A percentile compares a stretch with the other conserved stretches of the same genome.
Conservation (phyloP, 768 basidiomycete species). For the Leccinellum rugosiceps region DNA sequence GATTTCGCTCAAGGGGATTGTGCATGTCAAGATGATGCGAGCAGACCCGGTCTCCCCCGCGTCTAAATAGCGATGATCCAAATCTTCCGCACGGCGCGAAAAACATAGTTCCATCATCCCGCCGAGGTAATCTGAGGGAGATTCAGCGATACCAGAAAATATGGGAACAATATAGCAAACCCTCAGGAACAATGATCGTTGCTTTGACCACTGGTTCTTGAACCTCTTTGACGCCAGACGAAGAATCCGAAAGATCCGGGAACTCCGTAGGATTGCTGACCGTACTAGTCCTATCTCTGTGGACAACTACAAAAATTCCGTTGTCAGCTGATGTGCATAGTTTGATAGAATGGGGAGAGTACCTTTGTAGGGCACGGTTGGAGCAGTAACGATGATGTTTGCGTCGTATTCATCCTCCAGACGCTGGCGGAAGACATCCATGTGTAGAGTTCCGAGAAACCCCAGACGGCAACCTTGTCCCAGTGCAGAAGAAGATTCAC, state of each 20-base stretch:
- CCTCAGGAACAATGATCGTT: slow-evolving; percentile 92
- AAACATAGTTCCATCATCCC: slow-evolving; percentile 96
- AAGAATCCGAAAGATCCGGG: slow-evolving; percentile 70
- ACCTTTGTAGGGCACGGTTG: slow-evolving; percentile 94
- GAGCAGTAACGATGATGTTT: slow-evolving; percentile 92
- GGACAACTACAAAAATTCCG: slow-evolving; percentile 55
- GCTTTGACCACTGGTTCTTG: slow-evolving; percentile 94
- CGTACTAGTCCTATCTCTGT: slow-evolving; percentile 55
- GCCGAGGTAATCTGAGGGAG: slow-evolving; percentile 75
- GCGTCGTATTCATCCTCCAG: slow-evolving; percentile 96
- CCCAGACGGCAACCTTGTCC: slow-evolving; percentile 95
- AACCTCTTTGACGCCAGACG: slow-evolving; percentile 63
- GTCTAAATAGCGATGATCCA: slow-evolving; percentile 85
- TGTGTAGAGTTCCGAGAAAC: slow-evolving; percentile 92
- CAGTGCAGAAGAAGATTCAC: slow-evolving; percentile 90
- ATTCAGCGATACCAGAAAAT: not conserved
- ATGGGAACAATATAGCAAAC: slow-evolving; percentile 35
- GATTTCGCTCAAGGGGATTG: slow-evolving; percentile 86
- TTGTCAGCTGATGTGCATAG: not conserved
- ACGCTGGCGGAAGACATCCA: slow-evolving; percentile 94
- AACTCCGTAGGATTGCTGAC: slow-evolving; percentile 96
- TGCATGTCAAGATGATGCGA: slow-evolving; percentile 78
- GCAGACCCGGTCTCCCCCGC: slow-evolving; percentile 36
- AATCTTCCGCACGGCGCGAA: slow-evolving; percentile 74
- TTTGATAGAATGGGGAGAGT: not conserved